Evolutionary conservation across 805 yeast genomes (phyloP), one percentile per base, ranked within the genome.

Genomic region (Tetrapisispora iriomotensis): DNA sequence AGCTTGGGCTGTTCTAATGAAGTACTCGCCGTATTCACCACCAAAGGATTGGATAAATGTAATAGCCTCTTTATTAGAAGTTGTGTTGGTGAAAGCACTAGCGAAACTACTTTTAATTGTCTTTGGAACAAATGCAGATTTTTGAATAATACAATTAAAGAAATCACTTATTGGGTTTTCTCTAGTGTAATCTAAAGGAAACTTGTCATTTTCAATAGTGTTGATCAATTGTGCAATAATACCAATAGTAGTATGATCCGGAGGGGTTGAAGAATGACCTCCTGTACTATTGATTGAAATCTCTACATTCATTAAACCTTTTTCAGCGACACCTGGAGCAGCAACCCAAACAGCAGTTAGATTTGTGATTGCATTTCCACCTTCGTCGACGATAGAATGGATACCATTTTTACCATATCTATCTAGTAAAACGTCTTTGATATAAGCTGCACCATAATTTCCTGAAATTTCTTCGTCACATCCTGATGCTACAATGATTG

Each of bases 401-500:
- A 84, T 48, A 1, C 79, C 70, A 43, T 83, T 67, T 20, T 57
- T 49, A 6, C 94, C 94, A 49, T 74, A 79, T 39, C 68, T 67
- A 15, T 71, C 65, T 22, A 65, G 58, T 19, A 85, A 53, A 42
- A 61, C 62, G 29, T 67, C 45, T 10, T 72, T 67, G 15, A 84
- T 40, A 10, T 41, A 40, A 1, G 55, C 47, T 6, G 94, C 94
- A 38, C 88, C 88, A 14, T 67, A 60, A 10, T 52, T 47, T 6
- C 92, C 92, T 31, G 72, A 66, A n/a, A 76, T 68, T 55, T 85
- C 95, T 62, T 84, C 95, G 53, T 85, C 94, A 48, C 74, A 82
- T 1, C 94, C 94, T 50, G 78, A 74, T 0, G 83, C 76, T 2
- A 79, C 54, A 7, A 84, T 44, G 13, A 82, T 55, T 1, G 85